Evolutionary conservation across 352 stramenopile species (phyloP).

Genomic region (Globisporangium recalcitrans): DNA sequence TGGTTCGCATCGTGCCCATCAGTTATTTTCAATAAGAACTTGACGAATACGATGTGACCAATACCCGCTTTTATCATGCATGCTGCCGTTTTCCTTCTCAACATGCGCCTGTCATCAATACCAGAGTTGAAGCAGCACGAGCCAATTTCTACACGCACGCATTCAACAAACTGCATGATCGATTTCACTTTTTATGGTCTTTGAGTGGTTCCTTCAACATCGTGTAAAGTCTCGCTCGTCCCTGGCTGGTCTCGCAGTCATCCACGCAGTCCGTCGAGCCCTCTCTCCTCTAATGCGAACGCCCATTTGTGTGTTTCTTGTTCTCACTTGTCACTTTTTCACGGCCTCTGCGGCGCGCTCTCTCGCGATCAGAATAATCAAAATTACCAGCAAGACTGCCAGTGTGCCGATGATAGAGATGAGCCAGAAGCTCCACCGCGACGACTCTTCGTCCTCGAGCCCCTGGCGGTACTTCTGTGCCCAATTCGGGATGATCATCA

Average conservation of each 20-base stretch:
- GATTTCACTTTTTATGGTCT: not conserved
- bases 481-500: conserved; percentile 88
- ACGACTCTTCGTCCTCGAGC: conserved; percentile 59
- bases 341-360: conserved; percentile 30
- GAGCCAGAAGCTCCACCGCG: conserved; percentile 75
- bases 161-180: not conserved
- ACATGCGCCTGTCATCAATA: too few relatives aligned
- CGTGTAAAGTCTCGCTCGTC: not conserved
- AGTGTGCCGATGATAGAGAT: conserved; percentile 68
- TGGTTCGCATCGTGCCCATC: not conserved
- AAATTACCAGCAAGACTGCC: conserved; percentile 64
- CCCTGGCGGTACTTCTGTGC: conserved; percentile 86
- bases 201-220: not conserved
- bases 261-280: not conserved
- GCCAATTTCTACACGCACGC: too few relatives aligned
- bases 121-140: too few relatives aligned
- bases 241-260: not conserved
- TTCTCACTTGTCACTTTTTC: conserved; percentile 10
- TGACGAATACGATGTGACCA: conserved; percentile 28
- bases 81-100: too few relatives aligned
- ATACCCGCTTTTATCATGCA: conserved; percentile 7
- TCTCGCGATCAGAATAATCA: conserved; percentile 69
- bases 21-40: conserved; percentile 15
- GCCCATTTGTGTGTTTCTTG: not conserved
- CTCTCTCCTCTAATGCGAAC: not conserved